phyloP scores from a whole-genome alignment of 2,329 filamentous ascomycete species.

The Ustulina deusta region DNA sequence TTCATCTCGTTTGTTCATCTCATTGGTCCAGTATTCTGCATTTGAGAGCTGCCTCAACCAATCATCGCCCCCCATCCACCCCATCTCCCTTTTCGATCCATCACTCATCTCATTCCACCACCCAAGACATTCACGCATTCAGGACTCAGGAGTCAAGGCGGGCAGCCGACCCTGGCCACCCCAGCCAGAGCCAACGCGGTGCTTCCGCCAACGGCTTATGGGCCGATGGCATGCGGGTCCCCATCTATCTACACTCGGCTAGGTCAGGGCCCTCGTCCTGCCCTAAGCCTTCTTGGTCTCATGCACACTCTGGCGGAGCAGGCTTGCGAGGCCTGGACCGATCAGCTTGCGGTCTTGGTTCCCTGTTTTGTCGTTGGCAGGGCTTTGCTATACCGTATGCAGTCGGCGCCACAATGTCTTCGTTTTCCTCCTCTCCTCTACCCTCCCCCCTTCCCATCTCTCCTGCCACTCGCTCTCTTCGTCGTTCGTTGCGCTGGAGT shows the following conservation, averaged over 20 bases:
- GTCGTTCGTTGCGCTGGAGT: constrained; percentile 38
- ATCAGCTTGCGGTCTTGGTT: constrained; percentile 16
- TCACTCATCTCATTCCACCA: constrained; percentile 14
- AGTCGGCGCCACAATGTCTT: constrained; percentile 27
- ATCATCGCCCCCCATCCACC: constrained; percentile 24
- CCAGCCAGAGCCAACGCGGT: not conserved
- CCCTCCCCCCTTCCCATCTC: constrained; percentile 17
- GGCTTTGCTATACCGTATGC: constrained; percentile 21
- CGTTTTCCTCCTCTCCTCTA: constrained; percentile 18
- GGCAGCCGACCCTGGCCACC: constrained; percentile 7
- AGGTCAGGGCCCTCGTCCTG: not conserved
- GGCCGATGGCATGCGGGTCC: constrained; percentile 16
- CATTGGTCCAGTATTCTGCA: constrained; percentile 28
- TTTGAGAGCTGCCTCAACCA: constrained; percentile 7
- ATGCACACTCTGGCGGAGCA: constrained; percentile 9
- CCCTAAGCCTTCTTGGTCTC: constrained; percentile 16
- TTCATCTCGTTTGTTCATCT: constrained; percentile 35
- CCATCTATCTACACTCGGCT: constrained; percentile 12
- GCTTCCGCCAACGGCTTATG: constrained; percentile 13
- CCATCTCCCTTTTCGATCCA: constrained; percentile 18
- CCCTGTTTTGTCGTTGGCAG: constrained; percentile 22
- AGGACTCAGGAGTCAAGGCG: constrained; percentile 18
- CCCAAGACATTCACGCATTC: constrained; percentile 3
- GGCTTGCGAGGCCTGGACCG: constrained; percentile 28
- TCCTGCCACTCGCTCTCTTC: constrained; percentile 25